These are phyloP conservation scores for Ogataea philodendri DNA, from an alignment of 805 yeast species.

Conservation along the genomic window DNA sequence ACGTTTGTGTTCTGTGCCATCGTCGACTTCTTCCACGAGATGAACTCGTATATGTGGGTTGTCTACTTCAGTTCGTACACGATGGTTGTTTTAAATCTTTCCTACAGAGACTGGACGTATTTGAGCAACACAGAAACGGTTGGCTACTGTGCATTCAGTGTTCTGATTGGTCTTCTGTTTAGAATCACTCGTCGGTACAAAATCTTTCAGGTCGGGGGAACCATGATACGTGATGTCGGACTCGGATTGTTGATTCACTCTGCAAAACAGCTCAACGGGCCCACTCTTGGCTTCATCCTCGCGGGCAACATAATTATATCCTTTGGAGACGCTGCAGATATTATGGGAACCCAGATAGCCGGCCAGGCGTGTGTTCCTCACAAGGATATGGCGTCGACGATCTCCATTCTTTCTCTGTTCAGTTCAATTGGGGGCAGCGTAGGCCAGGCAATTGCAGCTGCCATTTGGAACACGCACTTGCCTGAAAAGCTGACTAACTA, in stretches of 20 bases:
- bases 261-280: slow-evolving; percentile 10
- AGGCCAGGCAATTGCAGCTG: slow-evolving; percentile 38
- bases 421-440: slow-evolving; percentile 36
- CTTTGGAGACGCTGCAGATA: slow-evolving; percentile 35
- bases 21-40: slow-evolving; percentile 26
- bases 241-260: slow-evolving; percentile 9
- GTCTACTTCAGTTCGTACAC: slow-evolving; percentile 38
- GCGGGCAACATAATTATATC: slow-evolving; percentile 33
- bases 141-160: slow-evolving; percentile 38
- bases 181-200: slow-evolving; percentile 39
- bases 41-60: slow-evolving; percentile 9
- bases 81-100: slow-evolving; percentile 33
- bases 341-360: slow-evolving; percentile 37
- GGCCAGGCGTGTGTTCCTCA: slow-evolving; percentile 44
- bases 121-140: slow-evolving; percentile 38
- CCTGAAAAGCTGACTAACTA: slow-evolving; percentile 31
- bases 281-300: slow-evolving; percentile 28
- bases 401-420: slow-evolving; percentile 35
- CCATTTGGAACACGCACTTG: slow-evolving; percentile 35
- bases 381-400: slow-evolving; percentile 21
- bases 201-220: slow-evolving; percentile 35
- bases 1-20: slow-evolving; percentile 36
- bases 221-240: slow-evolving; percentile 35
- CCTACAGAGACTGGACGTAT: slow-evolving; percentile 37
- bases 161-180: slow-evolving; percentile 35